Evolutionary conservation across 768 basidiomycete species (phyloP), one percentile per base, ranked within the genome.

Genomic region (Tephrocybe rancida): DNA sequence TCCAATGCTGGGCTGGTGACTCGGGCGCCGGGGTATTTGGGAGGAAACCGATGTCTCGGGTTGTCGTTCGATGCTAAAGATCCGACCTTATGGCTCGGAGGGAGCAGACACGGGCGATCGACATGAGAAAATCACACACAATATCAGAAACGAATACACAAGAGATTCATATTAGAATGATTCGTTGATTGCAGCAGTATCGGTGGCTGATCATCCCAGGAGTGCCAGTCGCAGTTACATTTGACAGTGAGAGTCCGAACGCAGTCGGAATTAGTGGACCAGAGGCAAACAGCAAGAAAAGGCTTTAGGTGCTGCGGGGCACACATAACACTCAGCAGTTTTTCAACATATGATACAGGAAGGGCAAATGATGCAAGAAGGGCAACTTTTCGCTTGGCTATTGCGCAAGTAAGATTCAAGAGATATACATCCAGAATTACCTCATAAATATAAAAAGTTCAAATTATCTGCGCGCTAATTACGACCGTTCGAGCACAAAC

Each of bases 401-500:
- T n/a, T n/a, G n/a, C n/a, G n/a, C n/a, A n/a, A 22, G n/a, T 50
- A n/a, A 38, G 22, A 39, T 7, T 11, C 25, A 8, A 41, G 39
- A 7, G 6, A 41, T 3, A 25, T 2, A 5, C 30, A 34, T 32
- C 8, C 30, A 30, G 16, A 34, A 32, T n/a, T 21, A 32, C 47
- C 30, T 41, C 34, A 26, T 50, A 37, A 18, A 41, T 26, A 18
- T 16, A 19, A n/a, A 14, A n/a, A 18, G 16, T 42, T 27, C 27
- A n/a, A 50, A 25, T 46, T 0, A 35, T 44, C 32, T 44, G 22
- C 16, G 27, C 27, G 26, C 11, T 39, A 18, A 16, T 29, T 37
- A 35, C n/a, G 32, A 55, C 42, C 46, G 47, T 24, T 58, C 52
- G 25, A 58, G 45, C 41, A 58, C 53, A 25, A 58, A 58, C 13